Conservation (phyloP, 2,329 filamentous ascomycete species). For the Colletotrichum tropicale region DNA sequence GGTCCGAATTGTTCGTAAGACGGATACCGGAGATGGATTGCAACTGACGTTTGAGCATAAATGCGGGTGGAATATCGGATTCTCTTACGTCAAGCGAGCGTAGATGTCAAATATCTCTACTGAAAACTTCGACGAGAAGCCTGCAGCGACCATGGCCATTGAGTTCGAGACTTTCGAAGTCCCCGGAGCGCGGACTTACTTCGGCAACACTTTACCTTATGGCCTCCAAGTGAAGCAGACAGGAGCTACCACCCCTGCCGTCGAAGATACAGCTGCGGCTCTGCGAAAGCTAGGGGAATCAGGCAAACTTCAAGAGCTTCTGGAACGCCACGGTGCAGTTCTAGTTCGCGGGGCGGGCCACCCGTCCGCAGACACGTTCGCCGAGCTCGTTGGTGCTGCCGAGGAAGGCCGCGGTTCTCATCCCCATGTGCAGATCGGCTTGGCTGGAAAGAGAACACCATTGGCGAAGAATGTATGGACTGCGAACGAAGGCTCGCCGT, state of each 20-base stretch:
- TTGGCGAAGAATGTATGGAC: slow-evolving; percentile 23
- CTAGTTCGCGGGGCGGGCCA: slow-evolving; percentile 14
- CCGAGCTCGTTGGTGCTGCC: slow-evolving; percentile 15
- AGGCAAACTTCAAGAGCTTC: slow-evolving; percentile 7
- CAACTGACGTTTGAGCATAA: background rate
- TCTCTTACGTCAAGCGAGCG: background rate
- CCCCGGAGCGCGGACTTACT: slow-evolving; percentile 15
- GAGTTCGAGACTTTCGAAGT: slow-evolving; percentile 14
- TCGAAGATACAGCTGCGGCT: slow-evolving; percentile 2
- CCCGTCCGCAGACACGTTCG: slow-evolving; percentile 22
- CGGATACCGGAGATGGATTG: background rate
- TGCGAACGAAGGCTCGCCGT: slow-evolving; percentile 23
- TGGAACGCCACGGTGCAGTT: slow-evolving; percentile 18
- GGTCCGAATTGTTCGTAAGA: background rate
- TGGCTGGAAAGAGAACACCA: slow-evolving; percentile 22
- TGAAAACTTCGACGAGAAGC: background rate
- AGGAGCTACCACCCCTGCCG: background rate
- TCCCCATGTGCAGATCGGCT: slow-evolving; percentile 32
- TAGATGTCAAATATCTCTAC: background rate
- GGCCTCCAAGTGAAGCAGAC: slow-evolving; percentile 7
- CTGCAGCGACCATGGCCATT: background rate
- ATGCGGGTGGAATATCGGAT: background rate
- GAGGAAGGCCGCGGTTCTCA: slow-evolving; percentile 14
- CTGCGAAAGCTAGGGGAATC: slow-evolving; percentile 4
- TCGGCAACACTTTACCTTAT: slow-evolving; percentile 6